Base-by-base conservation (phyloP, 78 protist species). In the Creolimax fragrantissima region DNA sequence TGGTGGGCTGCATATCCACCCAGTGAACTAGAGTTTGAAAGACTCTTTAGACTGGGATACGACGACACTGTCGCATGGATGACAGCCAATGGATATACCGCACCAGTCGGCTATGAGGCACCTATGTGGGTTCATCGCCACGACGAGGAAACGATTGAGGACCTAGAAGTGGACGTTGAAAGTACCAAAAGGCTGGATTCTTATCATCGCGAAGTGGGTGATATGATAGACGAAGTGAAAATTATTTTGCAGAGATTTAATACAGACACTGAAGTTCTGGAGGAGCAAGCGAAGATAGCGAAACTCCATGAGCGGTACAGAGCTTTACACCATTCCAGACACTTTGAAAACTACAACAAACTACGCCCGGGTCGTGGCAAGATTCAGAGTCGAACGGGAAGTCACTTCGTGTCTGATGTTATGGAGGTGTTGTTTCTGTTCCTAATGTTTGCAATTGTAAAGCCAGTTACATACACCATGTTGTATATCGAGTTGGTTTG, bases 1-100 rank as follows among this genome's bases (percentile, higher is more conserved):
- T 37, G 45, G 90, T 86, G 90, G 90, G 90, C 58, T 4, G 17
- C 44, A 32, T 86, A 86, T 11, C 90, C 90, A 37, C 74, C 42
- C 44, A 86, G 74, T 37, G 17, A 41, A 32, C 36, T 43, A 36
- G 90, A 86, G 44, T 86, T 86, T 42, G 58, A 42, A 45, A 43
- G 41, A 32, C 90, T 86, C 42, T 86, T 86, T 45, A 35, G 37
- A 24, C 41, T 86, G 58, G 90, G 90, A 32, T 86, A 86, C 24
- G 42, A 42, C 17, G 90, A 86, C 24, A 32, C 90, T 2, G 90
- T 35, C 45, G 41, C 42, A 5, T 86, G 90, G 90, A 5, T 86
- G 17, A 32, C 4, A 5, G 90, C 58, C 7, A 36, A 42, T 45
- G 90, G 90, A 5, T 11, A 37, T 32, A 11, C 6, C 6, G 41